Evolutionary conservation across 129 eudicot genomes (phyloP).

Genomic region (Escallonia herrerae): DNA sequence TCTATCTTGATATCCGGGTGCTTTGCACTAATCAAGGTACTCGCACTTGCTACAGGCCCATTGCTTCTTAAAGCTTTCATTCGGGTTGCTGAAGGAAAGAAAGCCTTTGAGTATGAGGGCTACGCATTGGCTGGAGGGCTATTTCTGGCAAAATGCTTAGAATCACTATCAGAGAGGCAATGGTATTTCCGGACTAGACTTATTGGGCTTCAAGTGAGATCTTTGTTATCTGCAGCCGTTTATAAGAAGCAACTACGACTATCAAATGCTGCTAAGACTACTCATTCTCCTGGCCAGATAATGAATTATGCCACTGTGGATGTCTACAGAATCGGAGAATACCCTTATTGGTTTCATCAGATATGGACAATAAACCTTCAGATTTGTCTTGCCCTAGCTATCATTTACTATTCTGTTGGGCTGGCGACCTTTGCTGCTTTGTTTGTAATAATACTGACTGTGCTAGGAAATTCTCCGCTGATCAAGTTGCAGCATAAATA

Average conservation of each 20-base stretch:
- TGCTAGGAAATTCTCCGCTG: conserved; percentile 44
- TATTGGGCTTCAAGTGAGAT: conserved; percentile 51
- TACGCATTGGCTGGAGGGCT: conserved; percentile 34
- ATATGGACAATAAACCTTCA: conserved; percentile 53
- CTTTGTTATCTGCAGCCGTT: conserved; percentile 51
- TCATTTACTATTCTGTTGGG: conserved; percentile 39
- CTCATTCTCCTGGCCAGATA: conserved; percentile 51
- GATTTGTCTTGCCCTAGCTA: conserved; percentile 33
- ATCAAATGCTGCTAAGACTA: conserved; percentile 36
- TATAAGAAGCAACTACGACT: conserved; percentile 48
- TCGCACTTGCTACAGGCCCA: conserved; percentile 48
- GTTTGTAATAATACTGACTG: conserved; percentile 24
- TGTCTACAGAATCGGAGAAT: conserved; percentile 56
- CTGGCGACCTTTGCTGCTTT: conserved; percentile 45
- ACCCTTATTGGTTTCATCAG: conserved; percentile 52
- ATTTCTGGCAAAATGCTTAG: conserved; percentile 49
- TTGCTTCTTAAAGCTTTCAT: conserved; percentile 56
- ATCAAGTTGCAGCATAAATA: conserved; percentile 45
- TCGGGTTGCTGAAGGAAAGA: conserved; percentile 41
- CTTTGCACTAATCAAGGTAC: conserved; percentile 49
- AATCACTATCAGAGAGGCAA: conserved; percentile 58
- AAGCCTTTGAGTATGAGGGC: conserved; percentile 38
- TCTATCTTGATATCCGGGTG: conserved; percentile 38
- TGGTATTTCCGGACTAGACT: conserved; percentile 42
- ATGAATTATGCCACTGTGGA: conserved; percentile 55